Evolutionary conservation across 106 monocot genomes (phyloP).

Genomic region (Dendrobium huoshanense): DNA sequence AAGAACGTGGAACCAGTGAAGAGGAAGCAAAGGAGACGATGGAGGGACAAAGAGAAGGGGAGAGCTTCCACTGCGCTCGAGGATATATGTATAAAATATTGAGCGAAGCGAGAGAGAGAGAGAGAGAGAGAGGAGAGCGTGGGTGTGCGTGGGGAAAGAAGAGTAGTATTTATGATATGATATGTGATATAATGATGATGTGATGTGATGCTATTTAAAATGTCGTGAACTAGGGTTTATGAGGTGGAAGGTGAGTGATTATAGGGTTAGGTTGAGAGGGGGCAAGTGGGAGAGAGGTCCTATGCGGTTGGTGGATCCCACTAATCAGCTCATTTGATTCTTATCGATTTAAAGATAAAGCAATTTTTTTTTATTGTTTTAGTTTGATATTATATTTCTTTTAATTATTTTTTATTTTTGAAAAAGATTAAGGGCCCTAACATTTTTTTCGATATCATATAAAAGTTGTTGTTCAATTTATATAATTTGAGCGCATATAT

Average conservation of each 20-base stretch:
- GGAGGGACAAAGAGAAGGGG: slow-evolving; percentile 1
- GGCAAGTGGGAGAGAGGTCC: slow-evolving; percentile 1
- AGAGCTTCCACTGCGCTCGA: not conserved
- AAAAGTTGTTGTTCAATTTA: too few species aligned
- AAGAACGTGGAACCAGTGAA: not conserved
- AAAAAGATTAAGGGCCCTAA: too few species aligned
- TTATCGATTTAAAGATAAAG: too few species aligned
- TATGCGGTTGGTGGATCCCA: not conserved
- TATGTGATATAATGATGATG: slow-evolving; percentile 4
- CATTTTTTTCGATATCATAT: too few species aligned
- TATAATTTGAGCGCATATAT: too few species aligned
- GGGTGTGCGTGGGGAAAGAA: not conserved
- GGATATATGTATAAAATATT: not conserved
- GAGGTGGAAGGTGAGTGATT: not conserved
- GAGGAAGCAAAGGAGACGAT: not conserved
- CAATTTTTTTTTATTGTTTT: too few species aligned
- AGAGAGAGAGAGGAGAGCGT: not conserved
- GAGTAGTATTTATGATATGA: not conserved
- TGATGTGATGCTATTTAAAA: not conserved
- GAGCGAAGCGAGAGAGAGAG: not conserved
- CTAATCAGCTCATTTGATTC: not conserved
- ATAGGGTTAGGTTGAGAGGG: slow-evolving; percentile 4
- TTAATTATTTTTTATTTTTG: too few species aligned
- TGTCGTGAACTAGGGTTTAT: not conserved
- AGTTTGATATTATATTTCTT: too few species aligned